Conservation (phyloP, 345 rosid species). For the Aquilaria sinensis region DNA sequence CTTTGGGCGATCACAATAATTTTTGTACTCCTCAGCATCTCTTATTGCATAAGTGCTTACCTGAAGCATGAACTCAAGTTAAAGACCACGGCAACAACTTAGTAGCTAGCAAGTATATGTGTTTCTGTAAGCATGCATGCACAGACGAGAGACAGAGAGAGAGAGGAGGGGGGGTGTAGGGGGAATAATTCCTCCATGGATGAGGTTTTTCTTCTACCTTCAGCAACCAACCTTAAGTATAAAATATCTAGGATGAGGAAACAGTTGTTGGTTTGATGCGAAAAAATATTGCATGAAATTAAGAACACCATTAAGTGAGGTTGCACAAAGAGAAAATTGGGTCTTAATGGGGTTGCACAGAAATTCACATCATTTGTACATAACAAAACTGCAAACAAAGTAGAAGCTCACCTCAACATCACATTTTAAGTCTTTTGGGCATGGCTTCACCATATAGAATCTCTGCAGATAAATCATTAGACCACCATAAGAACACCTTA, state of each 20-base stretch:
- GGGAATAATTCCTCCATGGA: too few relatives aligned
- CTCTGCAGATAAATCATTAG: conserved; percentile 43
- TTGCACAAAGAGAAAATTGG: background rate
- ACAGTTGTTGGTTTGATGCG: too few relatives aligned
- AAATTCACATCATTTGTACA: too few relatives aligned
- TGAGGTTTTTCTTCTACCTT: too few relatives aligned
- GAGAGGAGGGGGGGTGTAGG: background rate
- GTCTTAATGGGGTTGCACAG: background rate
- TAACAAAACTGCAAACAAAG: conserved; percentile 7
- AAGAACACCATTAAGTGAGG: background rate
- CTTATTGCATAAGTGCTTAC: conserved; percentile 72
- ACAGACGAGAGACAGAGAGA: background rate
- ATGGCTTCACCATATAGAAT: conserved; percentile 83
- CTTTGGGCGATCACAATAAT: conserved; percentile 78
- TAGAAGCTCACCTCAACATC: conserved; percentile 71
- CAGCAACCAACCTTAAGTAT: too few relatives aligned
- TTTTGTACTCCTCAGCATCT: conserved; percentile 83
- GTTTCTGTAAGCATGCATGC: too few relatives aligned
- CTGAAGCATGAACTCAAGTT: conserved; percentile 15
- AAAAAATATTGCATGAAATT: too few relatives aligned
- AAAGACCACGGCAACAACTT: too few relatives aligned
- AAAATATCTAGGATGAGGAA: too few relatives aligned
- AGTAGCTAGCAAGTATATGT: too few relatives aligned
- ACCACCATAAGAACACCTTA: conserved; percentile 10
- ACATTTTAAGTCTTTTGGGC: conserved; percentile 87